Base-by-base conservation (phyloP, 352 stramenopile species). In the Globisporangium perplexum region DNA sequence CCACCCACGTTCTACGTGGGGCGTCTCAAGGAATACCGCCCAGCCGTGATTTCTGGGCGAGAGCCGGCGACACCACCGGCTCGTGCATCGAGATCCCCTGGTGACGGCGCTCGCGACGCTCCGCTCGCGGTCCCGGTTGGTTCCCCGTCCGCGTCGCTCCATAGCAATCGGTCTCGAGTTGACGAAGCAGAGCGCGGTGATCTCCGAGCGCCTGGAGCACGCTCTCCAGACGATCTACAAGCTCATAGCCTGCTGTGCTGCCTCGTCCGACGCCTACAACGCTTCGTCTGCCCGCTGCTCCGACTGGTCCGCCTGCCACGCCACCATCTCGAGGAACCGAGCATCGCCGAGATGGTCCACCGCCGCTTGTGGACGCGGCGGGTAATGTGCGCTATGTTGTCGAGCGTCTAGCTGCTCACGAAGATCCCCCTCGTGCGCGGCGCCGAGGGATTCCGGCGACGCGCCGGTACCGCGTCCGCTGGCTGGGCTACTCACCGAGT, bases 341-440 rank as follows among this genome's bases (percentile, higher is more conserved):
- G 12, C 31, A 17, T 0, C 55, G 55, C 17, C n/a, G n/a, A n/a
- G 15, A 47, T 22, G 41, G 30, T 26, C 42, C 47, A 7, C 42
- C 48, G 7, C 55, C 31, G 4, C 41, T 57, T 38, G 15, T 62
- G 26, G 59, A 65, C 35, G 51, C 42, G 35, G 18, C 41, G 2
- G 52, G 53, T 8, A 33, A 51, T 3, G 12, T 7, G 17, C 35
- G 35, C 17, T 65, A 47, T 52, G 53, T 60, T 7, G 52, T 57
- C 7, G 55, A 65, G 7, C 52, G 42, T 23, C 50, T 65, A 5
- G 47, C 60, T 1, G 35, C 6, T 6, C 59, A 65, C 26, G 31
- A 54, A 26, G 52, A 65, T 35, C 15, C 44, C 0, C 1, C 20
- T 47, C 22, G 20, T 30, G n/a, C 7, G 1, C 22, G 1, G 5